Conservation (phyloP, 129 eudicot genomes). For the Arctium lappa region DNA sequence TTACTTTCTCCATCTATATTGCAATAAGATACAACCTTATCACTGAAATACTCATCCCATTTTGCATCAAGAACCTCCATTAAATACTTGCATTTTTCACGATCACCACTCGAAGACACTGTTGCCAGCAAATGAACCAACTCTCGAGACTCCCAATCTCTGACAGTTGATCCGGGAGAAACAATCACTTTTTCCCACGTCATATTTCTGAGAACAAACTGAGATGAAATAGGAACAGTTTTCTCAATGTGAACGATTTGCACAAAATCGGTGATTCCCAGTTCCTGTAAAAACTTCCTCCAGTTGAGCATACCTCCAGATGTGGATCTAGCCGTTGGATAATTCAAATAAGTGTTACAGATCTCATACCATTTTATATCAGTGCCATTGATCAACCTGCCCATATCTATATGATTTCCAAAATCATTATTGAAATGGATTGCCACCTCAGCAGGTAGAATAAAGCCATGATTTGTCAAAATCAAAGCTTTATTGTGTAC, state of each 20-base stretch:
- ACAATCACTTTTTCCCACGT: slow-evolving; percentile 34
- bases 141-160: slow-evolving; percentile 82
- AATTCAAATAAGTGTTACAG: slow-evolving; percentile 47
- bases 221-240: slow-evolving; percentile 33
- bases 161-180: slow-evolving; percentile 35
- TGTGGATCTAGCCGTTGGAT: slow-evolving; percentile 46
- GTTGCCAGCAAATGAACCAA: slow-evolving; percentile 44
- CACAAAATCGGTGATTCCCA: slow-evolving; percentile 78
- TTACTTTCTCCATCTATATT: slow-evolving; percentile 31
- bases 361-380: slow-evolving; percentile 74
- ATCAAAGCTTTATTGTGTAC: slow-evolving; percentile 53
- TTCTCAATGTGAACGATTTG: slow-evolving; percentile 54
- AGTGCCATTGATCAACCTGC: slow-evolving; percentile 44
- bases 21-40: slow-evolving; percentile 52
- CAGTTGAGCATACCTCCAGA: slow-evolving; percentile 49
- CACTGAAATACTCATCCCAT: slow-evolving; percentile 70
- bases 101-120: slow-evolving; percentile 41
- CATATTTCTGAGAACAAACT: slow-evolving; percentile 26
- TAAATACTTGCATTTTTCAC: slow-evolving; percentile 46
- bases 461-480: slow-evolving; percentile 73
- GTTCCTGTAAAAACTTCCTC: slow-evolving; percentile 64
- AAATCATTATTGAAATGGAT: slow-evolving; percentile 64
- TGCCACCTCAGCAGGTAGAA: slow-evolving; percentile 48
- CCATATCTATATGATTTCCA: slow-evolving; percentile 55
- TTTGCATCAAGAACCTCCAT: slow-evolving; percentile 67